Percentiles rank a stretch among this genome's conserved stretches.
phyloP scores from a whole-genome alignment of 2,329 filamentous ascomycete genomes.

The Cercospora sojina region DNA sequence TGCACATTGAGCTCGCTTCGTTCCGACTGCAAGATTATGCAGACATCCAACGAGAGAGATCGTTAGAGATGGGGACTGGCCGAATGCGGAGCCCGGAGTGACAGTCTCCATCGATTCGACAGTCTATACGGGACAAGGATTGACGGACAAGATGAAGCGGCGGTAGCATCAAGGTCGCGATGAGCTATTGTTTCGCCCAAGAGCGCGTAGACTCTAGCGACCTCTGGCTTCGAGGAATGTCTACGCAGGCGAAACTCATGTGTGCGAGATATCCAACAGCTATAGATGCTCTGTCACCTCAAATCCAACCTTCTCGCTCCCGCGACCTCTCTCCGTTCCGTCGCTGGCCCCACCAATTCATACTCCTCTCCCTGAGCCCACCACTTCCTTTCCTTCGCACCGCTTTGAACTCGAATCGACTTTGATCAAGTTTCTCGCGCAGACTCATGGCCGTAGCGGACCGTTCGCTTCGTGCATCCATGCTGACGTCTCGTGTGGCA shows the following conservation, averaged over 20 bases:
- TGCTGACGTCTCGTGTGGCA: conserved; percentile 22
- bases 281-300: conserved; percentile 11
- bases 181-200: not conserved
- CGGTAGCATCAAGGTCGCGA: not conserved
- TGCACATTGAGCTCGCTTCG: not conserved
- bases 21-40: not conserved
- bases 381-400: conserved; percentile 34
- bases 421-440: conserved; percentile 35
- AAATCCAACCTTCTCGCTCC: conserved; percentile 33
- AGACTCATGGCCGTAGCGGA: conserved; percentile 29
- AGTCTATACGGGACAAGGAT: not conserved
- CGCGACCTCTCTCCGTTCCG: conserved; percentile 19
- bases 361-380: conserved; percentile 30
- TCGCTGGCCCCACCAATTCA: conserved; percentile 28
- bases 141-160: not conserved
- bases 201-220: not conserved
- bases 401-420: conserved; percentile 38
- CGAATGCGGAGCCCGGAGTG: not conserved
- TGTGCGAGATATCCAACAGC: not conserved
- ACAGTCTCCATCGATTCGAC: not conserved
- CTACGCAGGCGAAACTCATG: not conserved
- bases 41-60: not conserved
- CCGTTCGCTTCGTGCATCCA: conserved; percentile 20
- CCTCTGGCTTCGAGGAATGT: not conserved
- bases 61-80: not conserved